phyloP scores from a whole-genome alignment of 1,284 basidiomycete species.

The Trichosporon sp. region DNA sequence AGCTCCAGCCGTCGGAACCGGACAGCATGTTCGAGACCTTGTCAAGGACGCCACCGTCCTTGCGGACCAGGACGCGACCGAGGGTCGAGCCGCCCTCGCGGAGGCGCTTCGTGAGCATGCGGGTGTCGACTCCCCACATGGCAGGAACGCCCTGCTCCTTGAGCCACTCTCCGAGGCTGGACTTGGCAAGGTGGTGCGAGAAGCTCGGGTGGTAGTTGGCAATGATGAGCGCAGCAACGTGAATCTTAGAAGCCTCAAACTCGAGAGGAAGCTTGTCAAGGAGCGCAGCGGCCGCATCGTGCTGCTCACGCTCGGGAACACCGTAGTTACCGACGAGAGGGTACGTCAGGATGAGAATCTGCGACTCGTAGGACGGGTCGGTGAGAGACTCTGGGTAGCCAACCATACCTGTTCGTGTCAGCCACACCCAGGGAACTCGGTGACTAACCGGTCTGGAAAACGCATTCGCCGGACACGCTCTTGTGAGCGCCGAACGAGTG shows the following conservation, averaged over 20 bases:
- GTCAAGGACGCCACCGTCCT: constrained; percentile 43
- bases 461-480: constrained; percentile 94
- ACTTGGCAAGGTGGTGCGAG: constrained; percentile 88
- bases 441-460: constrained; percentile 93
- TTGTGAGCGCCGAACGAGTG: constrained; percentile 92
- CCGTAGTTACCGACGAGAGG: constrained; percentile 98
- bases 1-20: constrained; percentile 58
- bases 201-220: constrained; percentile 92
- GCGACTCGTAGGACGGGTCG: constrained; percentile 96
- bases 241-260: constrained; percentile 94
- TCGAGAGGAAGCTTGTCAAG: constrained; percentile 64
- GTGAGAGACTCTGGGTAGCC: constrained; percentile 98
- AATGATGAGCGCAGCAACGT: constrained; percentile 84
- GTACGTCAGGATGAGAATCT: constrained; percentile 96
- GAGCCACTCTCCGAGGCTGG: constrained; percentile 85
- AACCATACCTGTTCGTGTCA: constrained; percentile 73
- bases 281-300: constrained; percentile 40
- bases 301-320: constrained; percentile 68
- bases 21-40: constrained; percentile 43
- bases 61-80: constrained; percentile 68
- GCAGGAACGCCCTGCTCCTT: constrained; percentile 93
- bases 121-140: constrained; percentile 93
- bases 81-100: constrained; percentile 92
- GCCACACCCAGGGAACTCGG: not conserved
- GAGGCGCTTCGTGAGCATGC: constrained; percentile 93